A percentile compares a stretch with the other conserved stretches of the same genome.
These are phyloP conservation scores for Chloropicon primus DNA, from an alignment of 139 green algal genomes.

Conservation along the genomic window DNA sequence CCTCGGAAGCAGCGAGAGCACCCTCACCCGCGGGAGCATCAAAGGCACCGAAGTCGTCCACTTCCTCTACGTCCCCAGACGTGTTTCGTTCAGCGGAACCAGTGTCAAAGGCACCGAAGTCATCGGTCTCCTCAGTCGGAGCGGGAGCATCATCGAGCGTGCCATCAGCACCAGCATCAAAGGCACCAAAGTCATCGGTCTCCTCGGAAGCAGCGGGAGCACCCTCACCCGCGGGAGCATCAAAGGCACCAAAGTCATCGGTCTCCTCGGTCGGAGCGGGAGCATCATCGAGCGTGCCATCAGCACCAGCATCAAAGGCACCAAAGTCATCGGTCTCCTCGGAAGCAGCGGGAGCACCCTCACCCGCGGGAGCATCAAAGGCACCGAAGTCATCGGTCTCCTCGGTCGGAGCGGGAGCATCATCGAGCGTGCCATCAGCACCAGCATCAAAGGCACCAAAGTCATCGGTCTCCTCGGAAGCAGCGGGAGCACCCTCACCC, in stretches of 20 bases:
- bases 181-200: neutral
- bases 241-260: neutral
- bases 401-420: too few species aligned
- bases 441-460: neutral
- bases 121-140: neutral
- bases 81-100: too few species aligned
- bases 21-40: neutral
- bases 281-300: too few species aligned
- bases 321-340: neutral
- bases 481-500: neutral
- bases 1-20: too few species aligned
- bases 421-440: too few species aligned
- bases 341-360: too few species aligned
- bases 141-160: too few species aligned
- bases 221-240: neutral
- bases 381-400: neutral
- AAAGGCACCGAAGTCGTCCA: neutral
- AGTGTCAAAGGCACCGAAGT: neutral
- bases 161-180: too few species aligned
- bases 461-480: neutral
- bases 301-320: neutral
- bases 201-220: neutral
- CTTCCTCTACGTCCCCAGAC: neutral
- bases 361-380: neutral
- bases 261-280: too few species aligned